These are phyloP conservation scores for Polyporus arcularius DNA, from an alignment of 768 basidiomycete genomes.

Conservation along the genomic window DNA sequence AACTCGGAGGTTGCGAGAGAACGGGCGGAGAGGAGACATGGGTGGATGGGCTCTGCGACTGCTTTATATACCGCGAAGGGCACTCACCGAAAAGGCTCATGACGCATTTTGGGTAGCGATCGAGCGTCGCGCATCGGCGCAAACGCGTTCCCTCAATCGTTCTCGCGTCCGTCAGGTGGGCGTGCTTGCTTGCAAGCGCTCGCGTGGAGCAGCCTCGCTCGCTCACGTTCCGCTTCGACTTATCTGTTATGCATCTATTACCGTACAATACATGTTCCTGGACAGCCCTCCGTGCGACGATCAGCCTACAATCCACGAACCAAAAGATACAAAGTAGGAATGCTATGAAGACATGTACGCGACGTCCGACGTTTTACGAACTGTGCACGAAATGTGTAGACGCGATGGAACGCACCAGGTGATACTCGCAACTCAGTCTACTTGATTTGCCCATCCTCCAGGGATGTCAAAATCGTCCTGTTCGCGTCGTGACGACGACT, in stretches of 20 bases:
- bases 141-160: conserved; percentile 4
- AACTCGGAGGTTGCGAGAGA: neutral
- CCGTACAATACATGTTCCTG: no score
- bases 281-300: neutral
- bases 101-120: conserved; percentile 11
- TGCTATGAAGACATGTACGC: neutral
- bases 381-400: neutral
- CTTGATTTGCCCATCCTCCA: conserved; percentile 23
- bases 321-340: neutral
- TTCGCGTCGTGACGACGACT: neutral
- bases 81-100: neutral
- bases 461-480: conserved; percentile 13
- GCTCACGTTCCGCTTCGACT: no score
- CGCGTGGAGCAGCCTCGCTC: neutral
- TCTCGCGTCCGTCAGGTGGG: conserved; percentile 1
- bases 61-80: neutral
- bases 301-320: neutral
- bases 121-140: conserved; percentile 12
- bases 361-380: neutral
- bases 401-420: neutral
- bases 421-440: conserved; percentile 14
- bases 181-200: neutral
- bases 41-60: neutral
- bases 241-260: no score
- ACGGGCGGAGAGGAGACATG: conserved; percentile 6